phyloP scores from a whole-genome alignment of 2,329 filamentous ascomycete genomes.

The Hymenotorrendiella dingleyae region DNA sequence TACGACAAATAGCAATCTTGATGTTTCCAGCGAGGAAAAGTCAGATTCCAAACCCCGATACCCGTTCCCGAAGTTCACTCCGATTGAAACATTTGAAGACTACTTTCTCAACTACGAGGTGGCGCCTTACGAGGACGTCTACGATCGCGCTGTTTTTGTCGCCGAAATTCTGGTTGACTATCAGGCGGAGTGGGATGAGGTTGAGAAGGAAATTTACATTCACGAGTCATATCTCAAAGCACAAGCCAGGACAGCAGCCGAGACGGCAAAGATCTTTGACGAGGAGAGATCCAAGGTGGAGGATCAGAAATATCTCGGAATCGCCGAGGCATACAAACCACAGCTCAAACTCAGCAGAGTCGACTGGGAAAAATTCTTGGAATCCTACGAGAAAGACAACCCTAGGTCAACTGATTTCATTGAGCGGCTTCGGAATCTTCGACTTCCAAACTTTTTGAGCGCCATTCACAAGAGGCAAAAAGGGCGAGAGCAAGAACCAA shows the following conservation, averaged over 20 bases:
- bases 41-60: constrained; percentile 8
- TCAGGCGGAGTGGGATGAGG: constrained; percentile 24
- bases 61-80: constrained; percentile 23
- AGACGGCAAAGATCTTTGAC: constrained; percentile 10
- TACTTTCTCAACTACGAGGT: constrained; percentile 22
- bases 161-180: constrained; percentile 16
- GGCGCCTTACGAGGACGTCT: constrained; percentile 23
- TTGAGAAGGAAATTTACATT: constrained; percentile 22
- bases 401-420: constrained; percentile 5
- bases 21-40: constrained; percentile 8
- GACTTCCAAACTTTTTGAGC: constrained; percentile 5
- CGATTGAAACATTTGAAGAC: constrained; percentile 20
- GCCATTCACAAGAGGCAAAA: constrained; percentile 12
- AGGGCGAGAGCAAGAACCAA: constrained; percentile 9
- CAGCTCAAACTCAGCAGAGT: constrained; percentile 9
- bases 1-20: constrained; percentile 3
- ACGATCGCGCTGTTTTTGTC: constrained; percentile 18
- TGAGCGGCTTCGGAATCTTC: constrained; percentile 9
- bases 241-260: constrained; percentile 13
- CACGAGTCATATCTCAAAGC: constrained; percentile 18
- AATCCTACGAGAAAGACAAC: constrained; percentile 5
- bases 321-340: constrained; percentile 3
- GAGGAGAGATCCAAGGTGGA: constrained; percentile 16
- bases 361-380: constrained; percentile 10
- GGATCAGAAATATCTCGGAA: constrained; percentile 12